Base-by-base conservation (phyloP, 2,329 filamentous ascomycete genomes). In the Pseudogymnoascus sp. region DNA sequence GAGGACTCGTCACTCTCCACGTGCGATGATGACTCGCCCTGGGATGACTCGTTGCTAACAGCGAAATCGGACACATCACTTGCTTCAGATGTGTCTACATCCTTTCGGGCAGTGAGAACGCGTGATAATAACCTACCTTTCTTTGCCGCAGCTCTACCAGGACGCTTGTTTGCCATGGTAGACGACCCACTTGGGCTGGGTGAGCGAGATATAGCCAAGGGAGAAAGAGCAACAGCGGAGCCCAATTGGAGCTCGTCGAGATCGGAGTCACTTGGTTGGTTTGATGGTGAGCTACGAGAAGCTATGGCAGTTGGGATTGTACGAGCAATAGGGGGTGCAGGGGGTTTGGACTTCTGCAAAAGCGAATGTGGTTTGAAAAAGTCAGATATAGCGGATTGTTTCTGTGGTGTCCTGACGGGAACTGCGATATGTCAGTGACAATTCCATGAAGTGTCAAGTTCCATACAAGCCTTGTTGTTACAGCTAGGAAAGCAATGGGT, bases 161-260 rank as follows among this genome's bases (percentile, higher is more conserved):
- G 47, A 1, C 47, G 9, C n/a, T 34, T 34, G 47, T 54, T 54
- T 20, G 47, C 47, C 47, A 54, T 54, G 28, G 16, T 2, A 34
- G 47, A 54, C 7, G 47, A 54, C 47, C 47, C 28, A 54, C 47
- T 54, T 54, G 47, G 28, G 47, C 47, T 54, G 9, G 47, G 47
- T 20, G 47, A 34, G 6, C 47, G n/a, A 34, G 47, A 54, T 25
- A 22, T 25, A 54, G 47, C n/a, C 47, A 54, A 54, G 8, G 28
- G n/a, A 34, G 47, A 54, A 32, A 54, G 12, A 34, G 47, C 57
- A 39, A 39, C 18, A 22, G 57, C 18, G 11, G 57, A 58, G 57
- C 20, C 25, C 34, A 38, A 25, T 58, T 39, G 32, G 57, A 9
- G 18, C 2, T 58, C 57, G 12, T 58, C 57, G 4, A 18, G 57